Percentiles rank a stretch among this genome's conserved stretches.
These are phyloP conservation scores for Camelina neglecta DNA, from an alignment of 345 rosid genomes.

Conservation along the genomic window DNA sequence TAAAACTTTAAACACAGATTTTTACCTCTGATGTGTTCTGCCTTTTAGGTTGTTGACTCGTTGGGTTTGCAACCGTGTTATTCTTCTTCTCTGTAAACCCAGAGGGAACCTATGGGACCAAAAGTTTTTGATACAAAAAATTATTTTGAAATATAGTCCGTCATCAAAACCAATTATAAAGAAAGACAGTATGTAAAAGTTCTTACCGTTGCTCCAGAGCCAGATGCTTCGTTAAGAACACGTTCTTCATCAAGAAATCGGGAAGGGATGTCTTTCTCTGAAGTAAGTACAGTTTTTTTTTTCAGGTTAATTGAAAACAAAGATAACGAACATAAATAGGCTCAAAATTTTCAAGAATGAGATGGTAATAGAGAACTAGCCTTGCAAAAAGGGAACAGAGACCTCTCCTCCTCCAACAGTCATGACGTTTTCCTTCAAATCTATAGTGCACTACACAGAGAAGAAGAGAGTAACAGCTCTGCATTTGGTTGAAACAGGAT, in stretches of 20 bases:
- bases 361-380: constrained; percentile 48
- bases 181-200: not conserved
- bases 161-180: not conserved
- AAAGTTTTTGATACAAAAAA: constrained; percentile 6
- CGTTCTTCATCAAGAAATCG: constrained; percentile 82
- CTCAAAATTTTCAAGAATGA: not conserved
- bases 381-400: constrained; percentile 96
- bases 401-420: constrained; percentile 98
- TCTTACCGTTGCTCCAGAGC: constrained; percentile 80
- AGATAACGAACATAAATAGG: not conserved
- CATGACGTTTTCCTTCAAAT: constrained; percentile 84
- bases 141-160: not conserved
- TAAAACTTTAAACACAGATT: not conserved
- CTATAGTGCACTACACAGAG: constrained; percentile 78
- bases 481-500: constrained; percentile 21
- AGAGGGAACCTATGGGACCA: constrained; percentile 42
- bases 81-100: constrained; percentile 53
- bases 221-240: constrained; percentile 72
- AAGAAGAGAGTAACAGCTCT: not conserved
- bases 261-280: constrained; percentile 93
- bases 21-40: constrained; percentile 54
- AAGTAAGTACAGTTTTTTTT: constrained; percentile 28
- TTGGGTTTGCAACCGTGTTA: constrained; percentile 44
- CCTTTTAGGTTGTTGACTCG: constrained; percentile 70
- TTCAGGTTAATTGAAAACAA: constrained; percentile 16